Evolutionary conservation across 2,329 filamentous ascomycete species (phyloP).

Genomic region (Ophiostoma sp.): DNA sequence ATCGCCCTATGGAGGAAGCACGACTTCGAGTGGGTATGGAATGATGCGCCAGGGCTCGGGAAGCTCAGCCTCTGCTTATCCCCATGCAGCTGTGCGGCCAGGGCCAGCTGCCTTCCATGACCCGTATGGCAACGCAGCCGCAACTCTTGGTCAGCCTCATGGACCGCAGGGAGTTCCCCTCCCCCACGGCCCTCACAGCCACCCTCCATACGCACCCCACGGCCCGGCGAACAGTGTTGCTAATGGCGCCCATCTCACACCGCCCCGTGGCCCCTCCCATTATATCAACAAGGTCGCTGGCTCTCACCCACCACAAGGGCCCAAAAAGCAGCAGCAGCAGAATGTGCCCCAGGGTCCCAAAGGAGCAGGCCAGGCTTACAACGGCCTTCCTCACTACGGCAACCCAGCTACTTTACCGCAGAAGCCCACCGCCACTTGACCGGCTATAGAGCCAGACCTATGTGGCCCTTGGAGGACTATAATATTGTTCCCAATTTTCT

Average conservation of each 20-base stretch:
- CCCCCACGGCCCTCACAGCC: conserved; percentile 3
- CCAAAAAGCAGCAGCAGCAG: conserved; percentile 21
- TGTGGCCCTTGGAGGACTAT: background rate
- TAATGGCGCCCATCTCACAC: conserved; percentile 21
- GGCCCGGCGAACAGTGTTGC: conserved; percentile 15
- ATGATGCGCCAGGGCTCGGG: conserved; percentile 55
- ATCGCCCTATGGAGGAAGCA: conserved; percentile 41
- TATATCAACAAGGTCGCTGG: conserved; percentile 19
- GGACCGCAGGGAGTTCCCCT: background rate
- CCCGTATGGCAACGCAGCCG: conserved; percentile 10
- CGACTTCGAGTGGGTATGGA: conserved; percentile 39
- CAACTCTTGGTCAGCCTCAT: background rate
- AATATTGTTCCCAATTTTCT: background rate
- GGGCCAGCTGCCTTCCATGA: conserved; percentile 14
- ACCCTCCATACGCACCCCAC: background rate
- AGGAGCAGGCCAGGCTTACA: conserved; percentile 40
- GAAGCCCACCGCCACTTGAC: conserved; percentile 45
- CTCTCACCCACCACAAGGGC: conserved; percentile 31
- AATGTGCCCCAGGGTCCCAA: conserved; percentile 31
- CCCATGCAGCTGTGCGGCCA: conserved; percentile 33
- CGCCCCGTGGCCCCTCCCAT: conserved; percentile 19
- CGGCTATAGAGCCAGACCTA: background rate
- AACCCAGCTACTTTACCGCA: conserved; percentile 56
- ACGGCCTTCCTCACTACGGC: conserved; percentile 52
- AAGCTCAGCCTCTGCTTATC: conserved; percentile 49